Base-by-base conservation (phyloP, 2,329 filamentous ascomycete species). In the Pseudogymnoascus sp. region DNA sequence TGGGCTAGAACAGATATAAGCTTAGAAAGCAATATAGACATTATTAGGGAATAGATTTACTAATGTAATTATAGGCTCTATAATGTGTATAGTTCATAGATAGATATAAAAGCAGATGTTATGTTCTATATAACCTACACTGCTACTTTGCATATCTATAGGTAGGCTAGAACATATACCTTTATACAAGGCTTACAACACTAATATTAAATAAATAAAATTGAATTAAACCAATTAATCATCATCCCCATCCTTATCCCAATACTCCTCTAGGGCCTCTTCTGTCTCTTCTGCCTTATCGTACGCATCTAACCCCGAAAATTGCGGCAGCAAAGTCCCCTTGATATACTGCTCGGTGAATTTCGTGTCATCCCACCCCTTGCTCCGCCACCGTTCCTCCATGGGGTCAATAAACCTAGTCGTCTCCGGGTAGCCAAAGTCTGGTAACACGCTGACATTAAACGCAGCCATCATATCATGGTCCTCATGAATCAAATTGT, bases 391-490 rank as follows among this genome's bases (percentile, higher is more conserved):
- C 22, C 28, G 12, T 30, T 25, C 22, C 41, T 65, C 64, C 67
- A 67, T 66, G 9, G 67, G 67, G 45, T 69, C 66, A 8, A 62
- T 35, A 16, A 69, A 67, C 23, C 35, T 64, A 8, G 61, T 66
- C 8, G 61, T 66, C 52, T 65, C 66, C 5, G 64, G 58, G 58
- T 64, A 65, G 11, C 64, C 64, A 14, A 66, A 60, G 36, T 66
- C 66, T 25, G 63, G 62, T 9, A 67, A 22, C 39, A 38, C 63
- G 7, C 64, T 66, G 38, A 69, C 63, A 62, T 72, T 72, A 62
- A 73, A 71, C 4, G 68, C 67, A 1, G 63, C 67, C 66, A 72
- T 72, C 72, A 73, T 72, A 22, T 71, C 70, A 55, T 72, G 64
- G 55, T 72, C 72, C 59, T 72, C 71, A 55, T 72, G 72, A 1